Percentiles rank a stretch among this genome's conserved stretches.
Evolutionary conservation across 495 filamentous ascomycete genomes (phyloP).

Genomic region (Neurospora sp.): DNA sequence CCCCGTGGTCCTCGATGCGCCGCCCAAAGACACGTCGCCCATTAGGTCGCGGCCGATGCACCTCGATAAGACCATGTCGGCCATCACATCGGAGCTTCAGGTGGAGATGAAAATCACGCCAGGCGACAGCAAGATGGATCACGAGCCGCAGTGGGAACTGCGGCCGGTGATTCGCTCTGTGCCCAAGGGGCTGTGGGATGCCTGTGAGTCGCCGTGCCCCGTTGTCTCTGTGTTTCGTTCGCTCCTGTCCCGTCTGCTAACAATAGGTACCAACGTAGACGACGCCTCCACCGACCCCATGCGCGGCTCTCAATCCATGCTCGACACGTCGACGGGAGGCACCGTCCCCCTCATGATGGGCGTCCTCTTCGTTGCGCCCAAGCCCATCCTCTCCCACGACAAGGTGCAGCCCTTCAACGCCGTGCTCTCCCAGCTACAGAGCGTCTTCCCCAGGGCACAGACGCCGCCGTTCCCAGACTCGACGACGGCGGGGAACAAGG

Average conservation of each 20-base stretch:
- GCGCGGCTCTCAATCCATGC: not conserved
- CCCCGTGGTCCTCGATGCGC: not conserved
- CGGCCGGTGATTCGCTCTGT: not conserved
- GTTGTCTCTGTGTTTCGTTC: no score
- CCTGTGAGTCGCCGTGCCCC: constrained; percentile 1
- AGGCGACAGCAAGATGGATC: not conserved
- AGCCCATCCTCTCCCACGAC: not conserved
- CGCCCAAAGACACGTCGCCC: not conserved
- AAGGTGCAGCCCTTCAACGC: not conserved
- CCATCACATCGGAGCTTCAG: not conserved
- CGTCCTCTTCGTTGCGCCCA: not conserved
- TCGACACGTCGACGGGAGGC: not conserved
- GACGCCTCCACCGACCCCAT: not conserved
- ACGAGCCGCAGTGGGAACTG: not conserved
- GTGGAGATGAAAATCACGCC: not conserved
- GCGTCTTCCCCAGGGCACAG: no score
- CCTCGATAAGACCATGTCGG: not conserved
- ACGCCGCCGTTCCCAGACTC: no score
- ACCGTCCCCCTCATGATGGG: constrained; percentile 1
- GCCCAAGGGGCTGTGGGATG: not conserved
- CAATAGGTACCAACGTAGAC: not conserved
- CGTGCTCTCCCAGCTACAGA: no score
- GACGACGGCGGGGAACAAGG: no score
- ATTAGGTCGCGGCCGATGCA: not conserved
- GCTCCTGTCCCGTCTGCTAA: no score